Base-by-base conservation (phyloP, 2,329 filamentous ascomycete species). In the Claviceps sp. region DNA sequence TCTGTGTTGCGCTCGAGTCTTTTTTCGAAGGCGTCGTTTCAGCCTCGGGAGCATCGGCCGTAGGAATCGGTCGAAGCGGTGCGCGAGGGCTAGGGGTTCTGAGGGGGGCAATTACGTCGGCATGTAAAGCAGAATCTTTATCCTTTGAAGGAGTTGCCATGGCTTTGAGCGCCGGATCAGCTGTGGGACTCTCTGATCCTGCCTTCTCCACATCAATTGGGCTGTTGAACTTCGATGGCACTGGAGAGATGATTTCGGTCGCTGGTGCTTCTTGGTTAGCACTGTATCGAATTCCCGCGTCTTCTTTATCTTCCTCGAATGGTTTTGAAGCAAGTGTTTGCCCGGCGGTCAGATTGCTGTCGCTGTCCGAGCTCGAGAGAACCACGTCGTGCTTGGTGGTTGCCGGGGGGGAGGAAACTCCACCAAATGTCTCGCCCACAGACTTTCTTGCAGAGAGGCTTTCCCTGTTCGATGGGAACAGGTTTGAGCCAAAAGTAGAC, bases 401-500 rank as follows among this genome's bases (percentile, higher is more conserved):
- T 43, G 38, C 22, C 6, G 43, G 24, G 14, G 17, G 3, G 7
- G 19, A 30, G 17, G 17, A 24, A 13, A 5, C 37, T n/a, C 52
- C 48, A n/a, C 30, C 19, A 14, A 47, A 30, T 4, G 51, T 24
- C 38, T 47, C 47, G 14, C 48, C 37, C 13, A 50, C 49, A n/a
- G 37, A 14, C 16, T 50, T 47, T 3, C 22, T 30, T 22, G 16
- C 5, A 2, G 38, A 44, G 2, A 50, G 44, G 30, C 16, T 22
- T 30, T 7, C 52, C 6, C 22, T 38, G 10, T 41, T 44, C 2
- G 60, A 57, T 5, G 72, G 71, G 55, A 82, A 81, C 44, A 83
- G 69, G 53, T 81, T 78, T 43, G 76, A 68, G 1, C 78, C 78
- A 60, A 84, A 84, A 1, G 71, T 71, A 43, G 81, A 84, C 68